These are phyloP conservation scores for Alternaria rosae DNA, from an alignment of 2,329 filamentous ascomycete genomes.

Conservation along the genomic window DNA sequence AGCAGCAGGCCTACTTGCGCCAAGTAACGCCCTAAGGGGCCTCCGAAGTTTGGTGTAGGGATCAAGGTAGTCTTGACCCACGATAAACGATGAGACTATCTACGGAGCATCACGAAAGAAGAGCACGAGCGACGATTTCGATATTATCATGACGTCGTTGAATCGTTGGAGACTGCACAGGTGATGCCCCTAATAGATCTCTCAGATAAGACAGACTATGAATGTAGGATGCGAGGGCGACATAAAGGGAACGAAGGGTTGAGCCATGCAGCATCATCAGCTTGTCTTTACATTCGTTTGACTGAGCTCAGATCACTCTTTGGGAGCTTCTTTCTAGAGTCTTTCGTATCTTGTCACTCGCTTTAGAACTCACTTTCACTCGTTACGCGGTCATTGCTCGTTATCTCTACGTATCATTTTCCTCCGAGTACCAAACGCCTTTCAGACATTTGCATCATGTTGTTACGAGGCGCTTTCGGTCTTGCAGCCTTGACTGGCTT, in stretches of 20 bases:
- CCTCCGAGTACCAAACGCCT: neutral
- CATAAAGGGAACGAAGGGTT: neutral
- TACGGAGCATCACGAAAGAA: neutral
- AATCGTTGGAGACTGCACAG: neutral
- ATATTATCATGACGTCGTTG: neutral
- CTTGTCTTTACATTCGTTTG: neutral
- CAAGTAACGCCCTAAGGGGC: neutral
- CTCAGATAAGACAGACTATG: neutral
- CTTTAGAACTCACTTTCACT: neutral
- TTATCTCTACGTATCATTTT: neutral
- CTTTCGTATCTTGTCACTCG: neutral
- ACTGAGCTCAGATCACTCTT: neutral
- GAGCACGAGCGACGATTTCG: neutral
- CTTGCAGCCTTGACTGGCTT: neutral
- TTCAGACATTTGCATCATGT: neutral
- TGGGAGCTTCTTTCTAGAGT: neutral
- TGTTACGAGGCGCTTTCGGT: neutral
- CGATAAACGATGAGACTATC: neutral
- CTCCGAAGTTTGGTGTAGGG: neutral
- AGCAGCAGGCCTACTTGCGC: neutral
- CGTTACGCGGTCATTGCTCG: neutral
- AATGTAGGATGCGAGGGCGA: neutral
- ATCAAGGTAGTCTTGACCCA: neutral
- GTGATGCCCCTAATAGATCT: neutral
- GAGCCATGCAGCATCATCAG: neutral